These are phyloP conservation scores for Taphrina betulina DNA, from an alignment of 1,139 yeast species.

Conservation along the genomic window DNA sequence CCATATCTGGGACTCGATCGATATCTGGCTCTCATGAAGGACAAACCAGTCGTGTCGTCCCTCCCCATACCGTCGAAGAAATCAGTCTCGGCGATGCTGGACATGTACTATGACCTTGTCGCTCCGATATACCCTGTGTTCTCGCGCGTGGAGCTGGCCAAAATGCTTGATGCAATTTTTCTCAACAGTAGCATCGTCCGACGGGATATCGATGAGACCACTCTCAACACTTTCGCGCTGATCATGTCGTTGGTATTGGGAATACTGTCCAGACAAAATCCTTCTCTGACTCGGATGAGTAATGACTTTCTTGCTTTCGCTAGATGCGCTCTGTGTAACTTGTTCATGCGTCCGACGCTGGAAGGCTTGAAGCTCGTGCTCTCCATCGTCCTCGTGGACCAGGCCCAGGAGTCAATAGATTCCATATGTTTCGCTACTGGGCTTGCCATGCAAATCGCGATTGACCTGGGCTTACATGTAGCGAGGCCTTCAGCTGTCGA, in stretches of 20 bases:
- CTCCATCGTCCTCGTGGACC: conserved; percentile 9
- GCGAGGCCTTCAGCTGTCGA: background rate
- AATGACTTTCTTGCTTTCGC: conserved; percentile 9
- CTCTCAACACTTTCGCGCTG: conserved; percentile 14
- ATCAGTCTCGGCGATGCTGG: conserved; percentile 7
- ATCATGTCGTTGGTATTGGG: conserved; percentile 9
- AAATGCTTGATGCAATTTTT: conserved; percentile 17
- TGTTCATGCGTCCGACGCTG: conserved; percentile 6
- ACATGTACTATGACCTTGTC: conserved; percentile 13
- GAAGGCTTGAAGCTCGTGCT: conserved; percentile 6
- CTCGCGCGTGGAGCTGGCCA: conserved; percentile 1
- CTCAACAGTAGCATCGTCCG: conserved; percentile 14
- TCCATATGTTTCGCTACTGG: conserved; percentile 24
- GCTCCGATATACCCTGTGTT: conserved; percentile 13
- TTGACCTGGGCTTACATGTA: conserved; percentile 17
- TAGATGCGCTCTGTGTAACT: conserved; percentile 10
- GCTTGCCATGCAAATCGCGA: conserved; percentile 11
- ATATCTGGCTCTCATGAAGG: conserved; percentile 6
- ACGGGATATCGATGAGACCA: conserved; percentile 15
- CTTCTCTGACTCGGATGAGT: background rate
- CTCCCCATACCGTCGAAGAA: conserved; percentile 20
- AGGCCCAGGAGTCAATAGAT: conserved; percentile 15
- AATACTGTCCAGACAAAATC: conserved; percentile 9
- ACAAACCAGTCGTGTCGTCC: background rate
- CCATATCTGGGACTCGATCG: conserved; percentile 11